Percentiles rank a stretch among this genome's conserved stretches.
These are phyloP conservation scores for Copromyces sp. DNA, from an alignment of 495 filamentous ascomycete species.

Conservation along the genomic window DNA sequence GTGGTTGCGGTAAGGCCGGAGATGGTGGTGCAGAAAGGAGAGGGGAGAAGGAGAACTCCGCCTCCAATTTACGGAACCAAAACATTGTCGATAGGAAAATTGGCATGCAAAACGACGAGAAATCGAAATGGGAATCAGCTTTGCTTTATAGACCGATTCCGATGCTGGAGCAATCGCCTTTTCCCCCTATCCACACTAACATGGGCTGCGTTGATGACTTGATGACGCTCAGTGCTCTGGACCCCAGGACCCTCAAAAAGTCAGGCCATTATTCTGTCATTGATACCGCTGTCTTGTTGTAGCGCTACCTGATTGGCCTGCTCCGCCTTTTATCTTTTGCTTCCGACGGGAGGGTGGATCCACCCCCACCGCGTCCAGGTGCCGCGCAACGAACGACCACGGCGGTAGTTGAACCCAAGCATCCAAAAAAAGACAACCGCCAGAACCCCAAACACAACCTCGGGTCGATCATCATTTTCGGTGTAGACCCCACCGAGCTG, in stretches of 20 bases:
- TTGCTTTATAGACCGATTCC: neutral
- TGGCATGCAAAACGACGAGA: neutral
- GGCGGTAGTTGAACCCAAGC: neutral
- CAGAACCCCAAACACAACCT: neutral
- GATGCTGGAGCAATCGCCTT: neutral
- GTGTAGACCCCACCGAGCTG: neutral
- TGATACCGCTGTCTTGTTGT: neutral
- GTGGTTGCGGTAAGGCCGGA: neutral
- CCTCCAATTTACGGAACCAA: neutral
- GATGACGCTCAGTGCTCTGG: neutral
- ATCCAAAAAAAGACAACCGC: neutral
- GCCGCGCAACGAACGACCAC: neutral
- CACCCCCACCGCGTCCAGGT: neutral
- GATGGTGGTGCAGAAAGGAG: neutral
- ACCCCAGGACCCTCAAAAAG: conserved; percentile 1
- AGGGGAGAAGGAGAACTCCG: neutral
- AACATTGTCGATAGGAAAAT: neutral
- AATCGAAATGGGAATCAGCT: neutral
- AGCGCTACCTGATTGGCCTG: neutral
- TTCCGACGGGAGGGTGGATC: neutral
- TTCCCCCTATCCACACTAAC: neutral
- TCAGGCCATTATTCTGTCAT: conserved; percentile 12
- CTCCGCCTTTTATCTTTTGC: neutral
- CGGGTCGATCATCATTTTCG: neutral
- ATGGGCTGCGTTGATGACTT: neutral